Base-by-base conservation (phyloP, 176 grass and related monocot species). In the Melocanna baccifera region DNA sequence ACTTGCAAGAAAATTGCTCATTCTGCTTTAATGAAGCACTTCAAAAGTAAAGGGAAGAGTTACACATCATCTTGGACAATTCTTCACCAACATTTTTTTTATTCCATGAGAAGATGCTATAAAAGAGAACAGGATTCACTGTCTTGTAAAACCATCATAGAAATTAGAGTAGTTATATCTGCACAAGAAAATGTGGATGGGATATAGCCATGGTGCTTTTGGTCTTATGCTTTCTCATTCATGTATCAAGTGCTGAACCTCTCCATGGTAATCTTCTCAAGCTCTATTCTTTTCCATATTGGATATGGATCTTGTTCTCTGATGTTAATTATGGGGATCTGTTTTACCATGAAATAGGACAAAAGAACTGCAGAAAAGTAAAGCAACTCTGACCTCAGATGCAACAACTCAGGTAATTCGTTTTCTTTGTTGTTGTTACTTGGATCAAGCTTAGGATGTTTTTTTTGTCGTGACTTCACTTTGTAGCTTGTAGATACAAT, bases 201-300 rank as follows among this genome's bases (percentile, higher is more conserved):
- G 3, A 47, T 58, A 58, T 76, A 61, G 29, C 40, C 62, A 56
- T 76, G 45, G 48, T 82, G 26, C 52, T 87, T 76, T 81, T 76
- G 7, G 28, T 36, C 20, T 61, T 68, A 28, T 22, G 71, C 62
- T 75, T 12, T 81, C 23, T 46, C 20, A 69, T 87, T 50, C 14
- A 57, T 79, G 78, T 68, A 69, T 87, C 48, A 61, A 76, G 62
- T 37, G 48, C 28, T 5, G 78, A 59, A 47, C 41, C 14, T 48
- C 23, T 34, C 36, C 36, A 64, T 37, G 78, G 45, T 81, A 58
- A 37, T 69, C 14, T 57, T 28, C 25, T 82, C 42, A 56, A 75
- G 39, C 20, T 76, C 13, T 67, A 36, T 25, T 45, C 23, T 59
- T 26, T 39, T 57, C 12, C 20, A n/a, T 36, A 48, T 6, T 36